These are phyloP conservation scores for Trichoderma erinaceum DNA, from an alignment of 495 filamentous ascomycete genomes.

Conservation along the genomic window DNA sequence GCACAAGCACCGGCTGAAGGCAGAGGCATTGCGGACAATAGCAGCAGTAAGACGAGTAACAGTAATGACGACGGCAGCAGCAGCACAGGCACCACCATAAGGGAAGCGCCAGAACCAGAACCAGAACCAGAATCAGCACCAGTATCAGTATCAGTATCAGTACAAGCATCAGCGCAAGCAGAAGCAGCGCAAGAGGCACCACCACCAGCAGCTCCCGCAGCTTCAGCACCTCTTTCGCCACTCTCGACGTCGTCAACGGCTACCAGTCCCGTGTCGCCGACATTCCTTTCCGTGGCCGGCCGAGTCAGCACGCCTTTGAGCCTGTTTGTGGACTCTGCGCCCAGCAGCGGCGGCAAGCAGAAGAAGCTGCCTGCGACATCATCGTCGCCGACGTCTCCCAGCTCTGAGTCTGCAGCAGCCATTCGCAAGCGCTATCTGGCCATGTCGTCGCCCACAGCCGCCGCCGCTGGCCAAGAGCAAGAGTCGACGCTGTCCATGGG, in stretches of 20 bases:
- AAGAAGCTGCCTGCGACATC: conserved; percentile 21
- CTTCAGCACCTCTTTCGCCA: neutral
- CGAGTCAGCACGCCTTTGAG: conserved; percentile 41
- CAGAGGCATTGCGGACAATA: neutral
- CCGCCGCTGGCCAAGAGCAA: neutral
- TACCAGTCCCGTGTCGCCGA: conserved; percentile 24
- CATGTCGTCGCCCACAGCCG: conserved; percentile 9
- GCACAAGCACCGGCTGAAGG: neutral
- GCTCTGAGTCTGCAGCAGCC: neutral
- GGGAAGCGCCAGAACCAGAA: no score
- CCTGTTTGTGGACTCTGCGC: conserved; percentile 30
- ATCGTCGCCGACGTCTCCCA: conserved; percentile 19
- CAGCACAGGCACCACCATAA: no score
- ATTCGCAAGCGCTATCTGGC: neutral
- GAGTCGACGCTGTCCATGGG: neutral
- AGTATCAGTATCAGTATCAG: no score
- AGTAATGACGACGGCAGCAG: neutral
- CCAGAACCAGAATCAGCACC: no score
- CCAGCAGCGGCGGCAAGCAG: conserved; percentile 12
- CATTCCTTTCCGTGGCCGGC: conserved; percentile 30
- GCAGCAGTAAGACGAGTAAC: neutral
- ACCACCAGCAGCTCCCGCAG: neutral
- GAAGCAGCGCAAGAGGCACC: neutral
- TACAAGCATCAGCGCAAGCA: neutral
- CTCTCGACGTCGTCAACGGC: conserved; percentile 12